A percentile compares a stretch with the other conserved stretches of the same genome.
These are phyloP conservation scores for Chaetothyriales sp. DNA, from an alignment of 2,329 filamentous ascomycete species.

Conservation along the genomic window DNA sequence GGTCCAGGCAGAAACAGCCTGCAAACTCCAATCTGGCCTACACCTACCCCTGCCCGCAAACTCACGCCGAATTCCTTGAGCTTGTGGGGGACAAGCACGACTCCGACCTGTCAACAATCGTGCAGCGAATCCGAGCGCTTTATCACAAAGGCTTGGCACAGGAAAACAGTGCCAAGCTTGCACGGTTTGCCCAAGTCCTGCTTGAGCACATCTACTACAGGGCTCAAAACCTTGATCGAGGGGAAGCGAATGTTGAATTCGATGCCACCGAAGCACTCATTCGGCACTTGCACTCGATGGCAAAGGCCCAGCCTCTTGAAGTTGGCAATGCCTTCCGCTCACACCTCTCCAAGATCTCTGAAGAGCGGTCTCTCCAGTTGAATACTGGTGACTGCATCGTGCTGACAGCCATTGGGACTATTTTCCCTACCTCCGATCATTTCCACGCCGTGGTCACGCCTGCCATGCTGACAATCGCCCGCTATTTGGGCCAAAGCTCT, in stretches of 20 bases:
- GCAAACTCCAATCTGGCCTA: conserved; percentile 52
- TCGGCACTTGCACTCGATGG: conserved; percentile 83
- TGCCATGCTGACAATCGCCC: conserved; percentile 67
- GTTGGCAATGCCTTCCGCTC: conserved; percentile 64
- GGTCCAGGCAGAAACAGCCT: conserved; percentile 18
- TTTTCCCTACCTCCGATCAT: conserved; percentile 91
- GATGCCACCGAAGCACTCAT: conserved; percentile 62
- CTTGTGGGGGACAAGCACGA: conserved; percentile 49
- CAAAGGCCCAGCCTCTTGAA: conserved; percentile 67
- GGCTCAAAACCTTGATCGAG: conserved; percentile 30
- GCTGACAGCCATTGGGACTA: conserved; percentile 67
- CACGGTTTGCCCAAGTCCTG: conserved; percentile 37
- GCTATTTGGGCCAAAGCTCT: conserved; percentile 67
- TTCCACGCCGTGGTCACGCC: conserved; percentile 93
- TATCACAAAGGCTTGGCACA: conserved; percentile 77
- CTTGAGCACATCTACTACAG: conserved; percentile 47
- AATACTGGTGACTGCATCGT: conserved; percentile 61
- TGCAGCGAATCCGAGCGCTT: conserved; percentile 83
- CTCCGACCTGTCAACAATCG: conserved; percentile 57
- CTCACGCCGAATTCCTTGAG: conserved; percentile 57
- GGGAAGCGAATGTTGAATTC: conserved; percentile 41
- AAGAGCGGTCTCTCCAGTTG: conserved; percentile 39
- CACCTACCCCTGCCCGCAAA: conserved; percentile 74
- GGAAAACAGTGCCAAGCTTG: conserved; percentile 73
- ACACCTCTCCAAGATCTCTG: conserved; percentile 48